Evolutionary conservation across 176 grass and related monocot genomes (phyloP).

Genomic region (Poa annua): DNA sequence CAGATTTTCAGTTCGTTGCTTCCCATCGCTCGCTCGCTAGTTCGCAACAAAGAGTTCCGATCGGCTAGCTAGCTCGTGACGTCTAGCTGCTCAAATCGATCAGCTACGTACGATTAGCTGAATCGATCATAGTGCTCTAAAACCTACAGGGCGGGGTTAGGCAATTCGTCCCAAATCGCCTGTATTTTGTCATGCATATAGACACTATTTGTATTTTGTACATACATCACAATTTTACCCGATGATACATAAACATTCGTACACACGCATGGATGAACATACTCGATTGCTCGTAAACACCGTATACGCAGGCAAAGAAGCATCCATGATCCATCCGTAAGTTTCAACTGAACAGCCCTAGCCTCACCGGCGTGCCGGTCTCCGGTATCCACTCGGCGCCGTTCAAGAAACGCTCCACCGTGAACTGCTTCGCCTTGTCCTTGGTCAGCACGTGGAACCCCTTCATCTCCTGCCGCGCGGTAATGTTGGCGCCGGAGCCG

Average conservation of each 20-base stretch:
- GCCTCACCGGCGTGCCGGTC: conserved; percentile 62
- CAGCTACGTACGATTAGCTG: too few species aligned
- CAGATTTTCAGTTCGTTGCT: too few species aligned
- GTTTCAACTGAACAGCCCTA: conserved; percentile 48
- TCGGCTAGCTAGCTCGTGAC: too few species aligned
- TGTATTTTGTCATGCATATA: too few species aligned
- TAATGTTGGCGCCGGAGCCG: conserved; percentile 55
- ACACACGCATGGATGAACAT: not conserved
- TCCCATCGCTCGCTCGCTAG: too few species aligned
- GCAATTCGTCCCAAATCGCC: too few species aligned
- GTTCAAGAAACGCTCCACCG: conserved; percentile 71
- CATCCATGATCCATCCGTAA: not conserved
- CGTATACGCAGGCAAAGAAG: not conserved
- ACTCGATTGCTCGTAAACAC: not conserved
- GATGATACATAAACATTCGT: not conserved
- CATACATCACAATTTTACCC: not conserved
- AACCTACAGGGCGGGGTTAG: too few species aligned
- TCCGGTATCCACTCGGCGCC: conserved; percentile 80
- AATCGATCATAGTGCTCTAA: too few species aligned
- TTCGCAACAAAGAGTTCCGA: too few species aligned
- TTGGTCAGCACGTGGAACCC: conserved; percentile 63
- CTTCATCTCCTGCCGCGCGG: conserved; percentile 37
- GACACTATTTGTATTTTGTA: conserved; percentile 4
- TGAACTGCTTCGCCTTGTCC: conserved; percentile 59
- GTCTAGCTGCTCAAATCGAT: too few species aligned